A percentile compares a stretch with the other conserved stretches of the same genome.
These are phyloP conservation scores for Pontederia paniculata DNA, from an alignment of 176 grass and related monocot species.

Conservation along the genomic window DNA sequence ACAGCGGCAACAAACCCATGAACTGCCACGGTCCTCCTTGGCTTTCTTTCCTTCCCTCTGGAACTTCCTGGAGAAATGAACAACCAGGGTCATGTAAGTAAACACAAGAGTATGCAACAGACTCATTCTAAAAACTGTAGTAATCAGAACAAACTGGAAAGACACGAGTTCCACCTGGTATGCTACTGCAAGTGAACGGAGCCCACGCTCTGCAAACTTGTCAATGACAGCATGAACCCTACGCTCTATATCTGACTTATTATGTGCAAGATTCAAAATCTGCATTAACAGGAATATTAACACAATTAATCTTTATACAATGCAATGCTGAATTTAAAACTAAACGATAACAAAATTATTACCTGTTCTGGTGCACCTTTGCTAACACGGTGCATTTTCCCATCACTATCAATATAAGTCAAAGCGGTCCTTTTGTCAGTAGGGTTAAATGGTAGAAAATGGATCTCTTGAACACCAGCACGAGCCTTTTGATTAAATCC, in stretches of 20 bases:
- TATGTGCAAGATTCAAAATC: slow-evolving; percentile 62
- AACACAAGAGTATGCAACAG: not conserved
- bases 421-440: slow-evolving; percentile 73
- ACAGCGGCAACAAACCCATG: slow-evolving; percentile 55
- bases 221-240: slow-evolving; percentile 62
- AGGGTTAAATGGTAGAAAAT: slow-evolving; percentile 77
- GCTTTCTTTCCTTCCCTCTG: slow-evolving; percentile 57
- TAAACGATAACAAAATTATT: slow-evolving; percentile 7
- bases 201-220: slow-evolving; percentile 74
- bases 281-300: slow-evolving; percentile 13
- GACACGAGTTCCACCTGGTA: slow-evolving; percentile 40
- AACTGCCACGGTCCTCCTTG: slow-evolving; percentile 59
- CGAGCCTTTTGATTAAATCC: slow-evolving; percentile 27
- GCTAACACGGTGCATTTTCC: slow-evolving; percentile 57
- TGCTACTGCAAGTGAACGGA: slow-evolving; percentile 72
- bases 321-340: not conserved
- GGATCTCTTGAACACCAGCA: slow-evolving; percentile 62
- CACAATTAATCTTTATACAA: not conserved
- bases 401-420: slow-evolving; percentile 48
- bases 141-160: slow-evolving; percentile 1
- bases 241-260: slow-evolving; percentile 49
- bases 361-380: slow-evolving; percentile 80
- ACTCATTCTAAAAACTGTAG: not conserved
- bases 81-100: not conserved
- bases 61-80: slow-evolving; percentile 41